Evolutionary conservation across 306 rosid species (phyloP), one percentile per base, ranked within the genome.

Genomic region (Acacia acuminata): DNA sequence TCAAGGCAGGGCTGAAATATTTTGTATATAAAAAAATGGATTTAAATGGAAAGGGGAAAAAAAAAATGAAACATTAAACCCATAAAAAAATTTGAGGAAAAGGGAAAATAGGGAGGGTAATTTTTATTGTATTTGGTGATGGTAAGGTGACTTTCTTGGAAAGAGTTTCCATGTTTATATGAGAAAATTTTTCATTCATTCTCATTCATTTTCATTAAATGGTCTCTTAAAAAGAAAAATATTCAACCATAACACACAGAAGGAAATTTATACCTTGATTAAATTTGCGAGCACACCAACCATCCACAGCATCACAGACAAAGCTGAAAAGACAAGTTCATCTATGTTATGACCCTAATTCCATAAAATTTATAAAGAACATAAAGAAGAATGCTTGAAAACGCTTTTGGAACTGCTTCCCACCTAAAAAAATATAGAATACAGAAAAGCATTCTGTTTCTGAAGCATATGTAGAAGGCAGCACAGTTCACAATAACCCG

Each of bases 211-310:
- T 48, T 5, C 20, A 15, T 20, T 20, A 48, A 48, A 48, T 15
- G 8, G 19, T 2, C 55, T 19, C 55, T 48, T 48, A 4, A 1
- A 48, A 48, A 60, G 19, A 24, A 30, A 43, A 53, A 79, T 38
- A 38, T 38, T 38, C 40, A 38, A 38, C 40, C 40, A 38, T 34
- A 34, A 5, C 7, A 38, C 40, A 38, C 1, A 5, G 34, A 76
- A 60, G 25, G 34, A 38, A 38, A 25, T 38, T 1, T 53, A 77
- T 94, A 96, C 99, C 99, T 89, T 96, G 99, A 84, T 96, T 96
- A 85, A 96, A 96, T 86, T 88, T 96, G 84, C 98, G 99, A 82
- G 99, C 99, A 87, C 97, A 91, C 99, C 99, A 96, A 70, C 99
- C 99, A 84, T 96, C 99, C 30, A 96, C 83, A 50, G 92, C 98